Conservation (phyloP, 768 basidiomycete genomes). For the Scleroderma citrinum region DNA sequence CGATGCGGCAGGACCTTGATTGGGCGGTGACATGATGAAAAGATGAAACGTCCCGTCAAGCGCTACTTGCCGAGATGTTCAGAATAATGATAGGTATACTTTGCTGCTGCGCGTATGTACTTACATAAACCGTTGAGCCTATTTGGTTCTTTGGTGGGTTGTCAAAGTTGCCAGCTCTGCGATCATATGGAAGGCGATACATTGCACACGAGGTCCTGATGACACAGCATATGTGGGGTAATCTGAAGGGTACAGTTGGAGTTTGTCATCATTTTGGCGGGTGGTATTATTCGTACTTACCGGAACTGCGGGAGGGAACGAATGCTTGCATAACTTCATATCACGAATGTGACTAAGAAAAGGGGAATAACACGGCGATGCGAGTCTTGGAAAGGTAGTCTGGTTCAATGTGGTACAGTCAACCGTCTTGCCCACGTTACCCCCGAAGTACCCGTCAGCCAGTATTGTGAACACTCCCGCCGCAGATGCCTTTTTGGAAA, state of each 20-base stretch:
- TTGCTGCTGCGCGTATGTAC: neutral
- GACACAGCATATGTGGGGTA: neutral
- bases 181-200: neutral
- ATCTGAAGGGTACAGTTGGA: too few species aligned
- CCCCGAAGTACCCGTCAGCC: too few species aligned
- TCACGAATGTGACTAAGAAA: neutral
- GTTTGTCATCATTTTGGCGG: too few species aligned
- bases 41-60: neutral
- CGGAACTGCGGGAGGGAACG: too few species aligned
- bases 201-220: neutral
- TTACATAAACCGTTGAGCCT: neutral
- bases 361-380: neutral
- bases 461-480: too few species aligned
- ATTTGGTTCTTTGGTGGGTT: neutral
- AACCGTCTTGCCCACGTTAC: neutral
- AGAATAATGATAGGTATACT: neutral
- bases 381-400: neutral
- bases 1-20: neutral
- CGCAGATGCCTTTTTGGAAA: neutral
- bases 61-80: neutral
- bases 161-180: constrained; percentile 35
- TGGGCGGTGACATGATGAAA: neutral
- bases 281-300: too few species aligned
- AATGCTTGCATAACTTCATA: too few species aligned
- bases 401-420: neutral